Conservation (phyloP, 2,329 filamentous ascomycete genomes). For the Exserohilum turcica region DNA sequence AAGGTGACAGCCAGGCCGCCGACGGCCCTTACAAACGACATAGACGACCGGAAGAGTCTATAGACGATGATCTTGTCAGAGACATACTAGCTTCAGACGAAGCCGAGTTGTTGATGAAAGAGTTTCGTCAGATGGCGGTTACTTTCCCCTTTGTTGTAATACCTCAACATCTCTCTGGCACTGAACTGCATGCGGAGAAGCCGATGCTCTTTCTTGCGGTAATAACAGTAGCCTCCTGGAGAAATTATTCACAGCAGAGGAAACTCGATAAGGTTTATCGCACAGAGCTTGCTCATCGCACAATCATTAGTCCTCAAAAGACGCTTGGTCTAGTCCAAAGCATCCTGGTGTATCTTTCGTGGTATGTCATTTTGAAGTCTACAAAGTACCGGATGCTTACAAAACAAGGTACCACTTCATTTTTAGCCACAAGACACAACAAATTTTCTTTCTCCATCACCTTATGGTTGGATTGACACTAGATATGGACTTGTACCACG, state of each 20-base stretch:
- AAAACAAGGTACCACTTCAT: conserved; percentile 40
- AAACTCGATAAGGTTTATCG: conserved; percentile 35
- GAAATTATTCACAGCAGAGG: conserved; percentile 33
- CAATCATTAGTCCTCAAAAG: conserved; percentile 35
- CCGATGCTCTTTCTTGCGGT: conserved; percentile 44
- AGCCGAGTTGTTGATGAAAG: conserved; percentile 32
- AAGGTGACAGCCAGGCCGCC: conserved; percentile 16
- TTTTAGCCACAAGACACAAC: conserved; percentile 45
- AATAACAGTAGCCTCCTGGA: conserved; percentile 36
- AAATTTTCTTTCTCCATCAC: conserved; percentile 41
- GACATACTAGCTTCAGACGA: conserved; percentile 27
- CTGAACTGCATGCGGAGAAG: conserved; percentile 27
- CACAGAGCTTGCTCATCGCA: conserved; percentile 40
- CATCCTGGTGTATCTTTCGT: conserved; percentile 42
- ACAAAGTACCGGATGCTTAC: conserved; percentile 3
- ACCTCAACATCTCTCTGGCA: conserved; percentile 15
- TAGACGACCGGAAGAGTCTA: conserved; percentile 24
- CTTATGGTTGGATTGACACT: conserved; percentile 39
- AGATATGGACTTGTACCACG: conserved; percentile 38
- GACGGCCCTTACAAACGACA: conserved; percentile 23
- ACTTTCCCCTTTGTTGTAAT: conserved; percentile 42
- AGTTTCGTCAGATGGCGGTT: conserved; percentile 25
- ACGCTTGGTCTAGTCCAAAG: conserved; percentile 41
- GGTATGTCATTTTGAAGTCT: conserved; percentile 19
- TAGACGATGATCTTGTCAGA: conserved; percentile 29